Base-by-base conservation (phyloP, 2,329 filamentous ascomycete species). In the Lasiodiplodia sp. region DNA sequence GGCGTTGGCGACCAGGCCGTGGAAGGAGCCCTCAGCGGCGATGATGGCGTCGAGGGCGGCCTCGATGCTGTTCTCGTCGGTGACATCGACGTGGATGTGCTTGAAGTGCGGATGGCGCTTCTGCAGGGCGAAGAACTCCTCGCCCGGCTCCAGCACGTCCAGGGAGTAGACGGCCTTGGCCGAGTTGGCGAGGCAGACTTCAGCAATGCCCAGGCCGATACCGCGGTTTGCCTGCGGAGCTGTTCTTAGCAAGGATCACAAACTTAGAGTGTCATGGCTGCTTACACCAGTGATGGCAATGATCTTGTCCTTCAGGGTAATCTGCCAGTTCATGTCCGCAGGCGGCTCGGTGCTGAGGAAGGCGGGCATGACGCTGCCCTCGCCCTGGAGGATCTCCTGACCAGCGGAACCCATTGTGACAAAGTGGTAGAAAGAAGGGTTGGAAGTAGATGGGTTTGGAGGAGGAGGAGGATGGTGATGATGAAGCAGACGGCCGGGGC, bases 11-110 rank as follows among this genome's bases (percentile, higher is more conserved):
- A 82, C 74, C 67, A 82, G 73, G 68, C 83, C 82, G 72, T 84
- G 79, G 69, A 83, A 78, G 44, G 78, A 76, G 37, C 82, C 81
- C n/a, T 75, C 73, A 53, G 75, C 73, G 31, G 74, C 74, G 6
- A 82, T 76, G 49, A 85, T 76, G 67, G 76, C 72, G 53, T 85
- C 80, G 34, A 85, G 74, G 2, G 82, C 82, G 4, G 75, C 74
- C 64, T 78, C 76, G 21, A 84, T 75, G 56, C 77, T 80, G 67
- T 78, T 75, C 68, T 84, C 82, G 14, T 73, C 71, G 8, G 82
- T 85, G 3, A 85, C 82, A 65, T 85, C 82, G 72, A 82, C 82
- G 66, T 84, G 74, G 67, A 84, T 73, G 73, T 82, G 85, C 64
- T 79, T 77, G 21, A 86, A 73, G 68, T 81, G 80, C 16, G 82